Evolutionary conservation across 352 stramenopile genomes (phyloP), one percentile per base, ranked within the genome.

Genomic region (Phytophthora palmivora): DNA sequence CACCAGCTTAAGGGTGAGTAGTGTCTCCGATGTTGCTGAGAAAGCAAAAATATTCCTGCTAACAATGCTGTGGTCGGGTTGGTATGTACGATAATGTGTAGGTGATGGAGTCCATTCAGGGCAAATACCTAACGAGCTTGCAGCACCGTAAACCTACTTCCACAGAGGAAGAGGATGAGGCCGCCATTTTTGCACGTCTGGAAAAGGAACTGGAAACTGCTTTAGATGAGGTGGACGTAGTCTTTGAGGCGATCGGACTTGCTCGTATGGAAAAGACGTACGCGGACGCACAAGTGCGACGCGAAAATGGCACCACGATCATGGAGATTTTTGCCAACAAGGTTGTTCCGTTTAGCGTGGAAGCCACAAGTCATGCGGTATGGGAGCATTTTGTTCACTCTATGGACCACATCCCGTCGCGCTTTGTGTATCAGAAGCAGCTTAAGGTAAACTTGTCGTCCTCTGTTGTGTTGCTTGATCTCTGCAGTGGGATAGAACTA

Each of bases 261-360:
- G 71, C 70, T 15, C 65, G 63, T 24, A 82, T 83, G 73, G 73
- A 85, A 33, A 83, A 73, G 15, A 65, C 73, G 16, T 82, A 85
- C 44, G 67, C 72, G 10, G 73, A 84, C 32, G 76, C 76, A 9
- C 72, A 85, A 65, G 49, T 87, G 26, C 74, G 77, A 14, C 64
- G 59, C 36, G 78, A 87, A 39, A 69, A 75, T 26, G 75, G 70
- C 32, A 56, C 19, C 16, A 79, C 74, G 15, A 46, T 84, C 11
- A 79, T 85, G 62, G 78, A 83, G 54, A 84, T 85, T 46, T 84
- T 79, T 15, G 78, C 72, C 18, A 84, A 83, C 67, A 87, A 87
- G 44, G 65, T 84, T 26, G 74, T 87, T 53, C 78, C 78, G 16
- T 87, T 87, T 32, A 64, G 68, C 28, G 60, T 84, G 22, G 39